A percentile compares a stretch with the other conserved stretches of the same genome.
Evolutionary conservation across 257 asterid genomes (phyloP).

Genomic region (Scutellaria minor): DNA sequence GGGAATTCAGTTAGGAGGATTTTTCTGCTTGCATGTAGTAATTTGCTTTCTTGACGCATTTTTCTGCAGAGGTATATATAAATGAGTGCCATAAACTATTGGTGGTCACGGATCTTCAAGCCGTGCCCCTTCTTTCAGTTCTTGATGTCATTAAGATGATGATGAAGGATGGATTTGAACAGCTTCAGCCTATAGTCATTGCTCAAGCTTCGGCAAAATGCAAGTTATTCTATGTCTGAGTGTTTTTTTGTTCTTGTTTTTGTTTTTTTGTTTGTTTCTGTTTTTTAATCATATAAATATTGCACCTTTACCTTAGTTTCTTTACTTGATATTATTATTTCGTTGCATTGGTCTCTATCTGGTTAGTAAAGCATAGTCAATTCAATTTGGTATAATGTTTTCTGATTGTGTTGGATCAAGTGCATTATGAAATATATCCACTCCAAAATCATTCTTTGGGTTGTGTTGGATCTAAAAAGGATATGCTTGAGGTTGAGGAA

Average conservation of each 20-base stretch:
- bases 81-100: constrained; percentile 46
- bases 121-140: constrained; percentile 50
- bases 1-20: not conserved
- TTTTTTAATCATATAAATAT: not conserved
- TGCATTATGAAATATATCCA: no score
- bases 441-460: no score
- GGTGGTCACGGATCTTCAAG: constrained; percentile 65
- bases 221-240: no score
- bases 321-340: no score
- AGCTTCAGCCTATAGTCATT: constrained; percentile 61
- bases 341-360: no score
- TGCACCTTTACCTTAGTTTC: no score
- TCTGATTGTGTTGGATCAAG: no score
- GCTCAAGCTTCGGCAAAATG: constrained; percentile 65
- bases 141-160: constrained; percentile 59
- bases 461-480: no score
- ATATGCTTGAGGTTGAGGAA: no score
- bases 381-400: no score
- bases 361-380: no score
- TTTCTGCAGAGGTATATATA: constrained; percentile 49
- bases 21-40: constrained; percentile 25
- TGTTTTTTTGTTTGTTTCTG: not conserved
- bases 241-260: constrained; percentile 28
- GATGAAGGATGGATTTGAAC: constrained; percentile 54
- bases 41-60: not conserved